These are phyloP conservation scores for Fraxinus platypoda DNA, from an alignment of 305 asterid species.

Conservation along the genomic window DNA sequence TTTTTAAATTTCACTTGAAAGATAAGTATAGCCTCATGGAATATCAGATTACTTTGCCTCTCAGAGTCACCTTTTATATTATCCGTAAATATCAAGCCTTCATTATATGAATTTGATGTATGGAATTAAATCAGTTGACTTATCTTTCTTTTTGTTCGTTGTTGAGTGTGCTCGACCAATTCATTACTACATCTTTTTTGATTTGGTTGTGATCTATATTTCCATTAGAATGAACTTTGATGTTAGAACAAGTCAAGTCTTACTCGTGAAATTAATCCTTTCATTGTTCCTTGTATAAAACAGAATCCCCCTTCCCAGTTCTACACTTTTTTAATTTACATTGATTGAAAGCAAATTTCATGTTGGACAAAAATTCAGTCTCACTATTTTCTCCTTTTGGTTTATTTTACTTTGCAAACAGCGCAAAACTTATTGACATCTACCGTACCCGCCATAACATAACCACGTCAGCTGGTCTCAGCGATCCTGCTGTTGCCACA, in stretches of 20 bases:
- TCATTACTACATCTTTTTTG: neutral
- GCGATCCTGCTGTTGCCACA: conserved; percentile 93
- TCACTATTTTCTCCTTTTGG: conserved; percentile 25
- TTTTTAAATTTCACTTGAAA: neutral
- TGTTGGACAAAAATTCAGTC: conserved; percentile 16
- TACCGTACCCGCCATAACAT: conserved; percentile 97
- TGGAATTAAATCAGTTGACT: neutral
- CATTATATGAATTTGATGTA: neutral
- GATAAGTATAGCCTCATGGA: neutral
- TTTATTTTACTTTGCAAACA: conserved; percentile 37
- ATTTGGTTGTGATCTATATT: neutral
- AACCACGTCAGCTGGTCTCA: conserved; percentile 91
- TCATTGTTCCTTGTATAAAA: neutral
- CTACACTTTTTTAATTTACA: conserved; percentile 10
- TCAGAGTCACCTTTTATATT: neutral
- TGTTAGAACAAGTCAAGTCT: conserved; percentile 3
- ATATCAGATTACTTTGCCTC: neutral
- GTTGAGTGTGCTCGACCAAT: conserved; percentile 4
- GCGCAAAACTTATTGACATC: conserved; percentile 90
- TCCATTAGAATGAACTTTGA: neutral
- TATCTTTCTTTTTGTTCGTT: neutral
- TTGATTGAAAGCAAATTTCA: conserved; percentile 15
- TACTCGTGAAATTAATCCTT: neutral
- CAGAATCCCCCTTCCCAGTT: conserved; percentile 12
- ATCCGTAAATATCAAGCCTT: neutral